A percentile compares a stretch with the other conserved stretches of the same genome.
These are phyloP conservation scores for Mucor plumbeus DNA, from an alignment of 371 early-diverging fungal species.

Conservation along the genomic window DNA sequence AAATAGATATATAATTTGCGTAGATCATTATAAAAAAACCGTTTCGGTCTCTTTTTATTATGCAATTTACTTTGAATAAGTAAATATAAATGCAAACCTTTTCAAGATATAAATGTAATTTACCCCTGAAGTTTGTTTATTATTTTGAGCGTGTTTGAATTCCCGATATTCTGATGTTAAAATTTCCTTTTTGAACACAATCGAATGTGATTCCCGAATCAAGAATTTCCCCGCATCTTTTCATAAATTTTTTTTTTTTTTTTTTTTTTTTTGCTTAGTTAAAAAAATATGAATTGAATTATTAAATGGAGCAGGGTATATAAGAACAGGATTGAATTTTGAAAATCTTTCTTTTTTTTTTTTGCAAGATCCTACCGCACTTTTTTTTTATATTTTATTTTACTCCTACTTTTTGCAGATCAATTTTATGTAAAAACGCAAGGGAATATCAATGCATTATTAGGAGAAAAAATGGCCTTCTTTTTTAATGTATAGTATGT, in stretches of 20 bases:
- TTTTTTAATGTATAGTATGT: constrained; percentile 2
- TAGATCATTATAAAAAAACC: neutral
- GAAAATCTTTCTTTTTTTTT: neutral
- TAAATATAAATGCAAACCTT: neutral
- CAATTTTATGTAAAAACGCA: neutral
- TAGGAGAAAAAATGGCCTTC: constrained; percentile 1
- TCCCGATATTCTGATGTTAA: constrained; percentile 4
- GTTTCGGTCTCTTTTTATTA: neutral
- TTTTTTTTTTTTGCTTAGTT: neutral
- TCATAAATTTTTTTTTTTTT: neutral
- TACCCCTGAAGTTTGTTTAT: constrained; percentile 5
- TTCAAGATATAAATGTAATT: neutral
- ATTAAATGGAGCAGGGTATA: neutral
- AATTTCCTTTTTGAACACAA: constrained; percentile 6
- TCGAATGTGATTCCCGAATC: constrained; percentile 11
- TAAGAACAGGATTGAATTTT: neutral
- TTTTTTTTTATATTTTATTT: neutral
- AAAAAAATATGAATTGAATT: neutral
- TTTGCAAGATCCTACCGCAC: neutral
- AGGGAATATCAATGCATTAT: neutral
- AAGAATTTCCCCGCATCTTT: constrained; percentile 18
- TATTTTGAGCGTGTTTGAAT: constrained; percentile 1
- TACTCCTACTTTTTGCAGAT: neutral
- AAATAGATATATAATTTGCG: neutral
- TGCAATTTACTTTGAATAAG: neutral